Percentiles rank a stretch among this genome's conserved stretches.
Evolutionary conservation across 2,329 filamentous ascomycete species (phyloP).

Genomic region (Neophaeococcomyces aloes): DNA sequence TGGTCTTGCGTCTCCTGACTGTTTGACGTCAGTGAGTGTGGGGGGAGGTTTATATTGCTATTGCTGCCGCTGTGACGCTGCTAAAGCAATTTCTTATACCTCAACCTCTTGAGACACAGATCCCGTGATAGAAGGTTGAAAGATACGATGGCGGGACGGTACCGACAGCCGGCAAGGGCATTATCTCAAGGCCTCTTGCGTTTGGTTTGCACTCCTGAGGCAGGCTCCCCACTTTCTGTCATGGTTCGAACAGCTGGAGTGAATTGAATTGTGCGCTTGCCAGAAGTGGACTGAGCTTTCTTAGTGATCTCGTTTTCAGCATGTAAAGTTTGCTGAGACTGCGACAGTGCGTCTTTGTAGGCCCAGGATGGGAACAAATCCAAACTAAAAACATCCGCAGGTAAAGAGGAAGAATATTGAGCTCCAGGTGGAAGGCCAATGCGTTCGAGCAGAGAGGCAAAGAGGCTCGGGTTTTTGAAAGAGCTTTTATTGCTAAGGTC

Average conservation of each 20-base stretch:
- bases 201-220: too few relatives aligned
- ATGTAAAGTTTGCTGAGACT: conserved; percentile 30
- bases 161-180: too few relatives aligned
- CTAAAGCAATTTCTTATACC: too few relatives aligned
- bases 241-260: conserved; percentile 11
- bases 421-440: conserved; percentile 43
- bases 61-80: too few relatives aligned
- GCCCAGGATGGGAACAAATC: conserved; percentile 32
- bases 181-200: too few relatives aligned
- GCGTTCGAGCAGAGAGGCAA: conserved; percentile 48
- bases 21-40: too few relatives aligned
- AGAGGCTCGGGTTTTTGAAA: conserved; percentile 49
- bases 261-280: conserved; percentile 22
- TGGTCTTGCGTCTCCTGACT: too few relatives aligned
- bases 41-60: too few relatives aligned
- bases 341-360: conserved; percentile 38
- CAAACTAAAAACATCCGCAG: conserved; percentile 32
- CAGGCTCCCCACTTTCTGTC: too few relatives aligned
- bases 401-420: conserved; percentile 44
- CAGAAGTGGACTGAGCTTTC: conserved; percentile 18
- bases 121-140: too few relatives aligned
- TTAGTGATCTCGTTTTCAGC: conserved; percentile 15
- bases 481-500: conserved; percentile 48
- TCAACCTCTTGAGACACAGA: too few relatives aligned
- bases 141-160: too few relatives aligned